These are phyloP conservation scores for Ophiostoma angusticollis DNA, from an alignment of 2,329 filamentous ascomycete species.

Conservation along the genomic window DNA sequence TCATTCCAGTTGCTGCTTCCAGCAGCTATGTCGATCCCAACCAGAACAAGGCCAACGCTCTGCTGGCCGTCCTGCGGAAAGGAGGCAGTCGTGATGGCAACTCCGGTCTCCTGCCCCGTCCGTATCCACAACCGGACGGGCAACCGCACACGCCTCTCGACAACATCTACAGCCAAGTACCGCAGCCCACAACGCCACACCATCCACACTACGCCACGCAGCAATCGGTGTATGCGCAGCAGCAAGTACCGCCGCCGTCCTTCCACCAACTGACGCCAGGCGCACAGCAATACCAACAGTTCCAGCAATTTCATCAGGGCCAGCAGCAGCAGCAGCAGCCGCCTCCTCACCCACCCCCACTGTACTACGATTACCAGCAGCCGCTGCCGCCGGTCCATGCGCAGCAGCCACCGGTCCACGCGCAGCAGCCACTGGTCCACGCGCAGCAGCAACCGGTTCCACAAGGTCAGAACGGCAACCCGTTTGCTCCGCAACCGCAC, in stretches of 20 bases:
- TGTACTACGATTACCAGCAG: not conserved
- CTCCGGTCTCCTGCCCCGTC: not conserved
- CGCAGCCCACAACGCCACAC: slow-evolving; percentile 45
- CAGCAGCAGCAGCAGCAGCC: slow-evolving; percentile 1
- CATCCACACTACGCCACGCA: slow-evolving; percentile 37
- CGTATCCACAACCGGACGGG: not conserved
- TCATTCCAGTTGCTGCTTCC: too few species aligned
- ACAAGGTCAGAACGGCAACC: not conserved
- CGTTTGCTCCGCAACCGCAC: slow-evolving; percentile 4
- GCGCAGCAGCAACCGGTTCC: not conserved
- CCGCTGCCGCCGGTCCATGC: not conserved
- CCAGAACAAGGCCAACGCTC: slow-evolving; percentile 35
- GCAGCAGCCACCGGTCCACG: not conserved
- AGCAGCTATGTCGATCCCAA: slow-evolving; percentile 2
- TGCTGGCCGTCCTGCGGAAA: slow-evolving; percentile 40
- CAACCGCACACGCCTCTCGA: slow-evolving; percentile 41
- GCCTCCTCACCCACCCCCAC: not conserved
- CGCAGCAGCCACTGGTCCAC: not conserved
- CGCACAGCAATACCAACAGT: not conserved
- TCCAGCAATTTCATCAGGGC: not conserved
- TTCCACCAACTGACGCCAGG: not conserved
- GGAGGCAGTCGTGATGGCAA: slow-evolving; percentile 12
- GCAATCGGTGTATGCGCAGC: slow-evolving; percentile 25
- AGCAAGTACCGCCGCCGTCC: not conserved
- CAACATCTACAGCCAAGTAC: slow-evolving; percentile 34